Evolutionary conservation across 2,329 filamentous ascomycete species (phyloP).

Genomic region (Fusarium sp.): DNA sequence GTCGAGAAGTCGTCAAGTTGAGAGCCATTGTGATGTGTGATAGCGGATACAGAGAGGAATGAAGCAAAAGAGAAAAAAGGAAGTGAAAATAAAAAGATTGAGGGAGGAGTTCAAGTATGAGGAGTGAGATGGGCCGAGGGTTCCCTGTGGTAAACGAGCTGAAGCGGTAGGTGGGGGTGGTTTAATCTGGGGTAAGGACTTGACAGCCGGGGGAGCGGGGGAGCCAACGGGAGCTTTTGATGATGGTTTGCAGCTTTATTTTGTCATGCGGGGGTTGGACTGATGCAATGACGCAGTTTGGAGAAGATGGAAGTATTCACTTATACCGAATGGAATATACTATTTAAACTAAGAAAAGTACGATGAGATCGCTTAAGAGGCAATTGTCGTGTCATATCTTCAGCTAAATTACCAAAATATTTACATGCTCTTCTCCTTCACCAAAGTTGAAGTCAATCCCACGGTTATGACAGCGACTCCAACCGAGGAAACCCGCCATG

Average conservation of each 20-base stretch:
- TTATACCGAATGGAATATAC: too few relatives aligned
- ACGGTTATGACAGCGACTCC: slow-evolving; percentile 32
- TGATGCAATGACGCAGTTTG: slow-evolving; percentile 10
- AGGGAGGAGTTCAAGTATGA: slow-evolving; percentile 4
- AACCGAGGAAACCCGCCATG: slow-evolving; percentile 53
- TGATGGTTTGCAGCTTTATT: slow-evolving; percentile 21
- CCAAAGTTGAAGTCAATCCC: neutral
- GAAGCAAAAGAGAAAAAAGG: neutral
- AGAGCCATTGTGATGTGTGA: slow-evolving; percentile 67
- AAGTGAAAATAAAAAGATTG: neutral
- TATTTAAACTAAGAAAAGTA: too few relatives aligned
- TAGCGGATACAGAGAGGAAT: slow-evolving; percentile 1
- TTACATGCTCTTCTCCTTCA: neutral
- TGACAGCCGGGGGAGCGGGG: slow-evolving; percentile 42
- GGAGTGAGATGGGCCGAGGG: slow-evolving; percentile 39
- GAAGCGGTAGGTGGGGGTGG: slow-evolving; percentile 35
- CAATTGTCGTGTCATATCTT: neutral
- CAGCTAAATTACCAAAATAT: neutral
- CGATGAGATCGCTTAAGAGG: neutral
- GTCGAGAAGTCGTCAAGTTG: slow-evolving; percentile 70
- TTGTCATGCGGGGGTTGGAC: slow-evolving; percentile 39
- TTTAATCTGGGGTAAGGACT: slow-evolving; percentile 42
- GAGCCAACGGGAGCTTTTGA: slow-evolving; percentile 9
- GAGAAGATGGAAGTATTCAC: slow-evolving; percentile 16
- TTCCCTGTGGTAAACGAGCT: slow-evolving; percentile 43